These are phyloP conservation scores for Tephrocybe sp. DNA, from an alignment of 768 basidiomycete genomes.

Conservation along the genomic window DNA sequence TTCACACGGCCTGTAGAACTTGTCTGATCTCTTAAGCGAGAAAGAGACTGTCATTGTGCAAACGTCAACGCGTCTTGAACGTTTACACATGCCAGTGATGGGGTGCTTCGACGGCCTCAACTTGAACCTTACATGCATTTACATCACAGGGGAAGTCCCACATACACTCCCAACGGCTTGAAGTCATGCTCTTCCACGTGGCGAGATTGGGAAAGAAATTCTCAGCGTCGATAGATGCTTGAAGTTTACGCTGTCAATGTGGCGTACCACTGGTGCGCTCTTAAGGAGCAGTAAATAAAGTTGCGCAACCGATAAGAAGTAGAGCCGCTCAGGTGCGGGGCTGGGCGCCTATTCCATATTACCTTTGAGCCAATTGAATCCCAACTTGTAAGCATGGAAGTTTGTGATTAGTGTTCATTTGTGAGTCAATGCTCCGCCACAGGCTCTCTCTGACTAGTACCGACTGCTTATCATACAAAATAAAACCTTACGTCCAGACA, in stretches of 20 bases:
- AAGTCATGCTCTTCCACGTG: not conserved
- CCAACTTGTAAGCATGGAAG: not conserved
- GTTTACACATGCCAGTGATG: not conserved
- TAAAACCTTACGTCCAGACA: not conserved
- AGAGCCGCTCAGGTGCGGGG: not conserved
- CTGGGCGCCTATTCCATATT: not conserved
- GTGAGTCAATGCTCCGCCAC: not conserved
- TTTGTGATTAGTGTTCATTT: not conserved
- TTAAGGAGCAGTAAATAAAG: not conserved
- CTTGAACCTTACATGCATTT: not conserved
- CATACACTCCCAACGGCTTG: not conserved
- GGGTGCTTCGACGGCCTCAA: not conserved
- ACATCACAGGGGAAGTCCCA: not conserved
- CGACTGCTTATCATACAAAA: too few species aligned
- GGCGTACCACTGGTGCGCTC: conserved; percentile 8
- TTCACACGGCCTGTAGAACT: not conserved
- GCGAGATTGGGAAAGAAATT: not conserved
- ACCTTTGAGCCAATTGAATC: not conserved
- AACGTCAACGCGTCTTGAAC: not conserved
- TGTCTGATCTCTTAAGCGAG: not conserved
- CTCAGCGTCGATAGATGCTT: not conserved
- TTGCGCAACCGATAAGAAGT: not conserved
- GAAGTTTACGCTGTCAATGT: not conserved
- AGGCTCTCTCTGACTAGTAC: too few species aligned
- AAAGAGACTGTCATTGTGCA: not conserved